Conservation (phyloP, 352 stramenopile species). For the Aphanomyces stellatus region DNA sequence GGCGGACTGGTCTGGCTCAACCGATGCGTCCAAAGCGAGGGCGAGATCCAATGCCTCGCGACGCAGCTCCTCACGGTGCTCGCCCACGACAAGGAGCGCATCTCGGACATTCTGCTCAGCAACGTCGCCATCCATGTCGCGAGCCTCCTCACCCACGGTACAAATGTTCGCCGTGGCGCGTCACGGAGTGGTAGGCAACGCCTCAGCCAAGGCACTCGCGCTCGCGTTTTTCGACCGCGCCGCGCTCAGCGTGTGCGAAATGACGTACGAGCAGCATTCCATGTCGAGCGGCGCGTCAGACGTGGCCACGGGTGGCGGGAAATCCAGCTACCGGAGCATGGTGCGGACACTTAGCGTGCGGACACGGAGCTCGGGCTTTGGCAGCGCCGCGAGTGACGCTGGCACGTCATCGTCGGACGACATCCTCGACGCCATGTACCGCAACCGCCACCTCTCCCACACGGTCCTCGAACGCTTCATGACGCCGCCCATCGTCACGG, state of each 20-base stretch:
- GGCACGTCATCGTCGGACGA: neutral
- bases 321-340: neutral
- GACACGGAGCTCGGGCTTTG: neutral
- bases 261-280: neutral
- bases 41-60: constrained; percentile 38
- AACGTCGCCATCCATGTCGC: constrained; percentile 5
- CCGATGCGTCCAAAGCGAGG: constrained; percentile 26
- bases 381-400: too few species aligned
- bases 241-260: neutral
- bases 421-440: neutral
- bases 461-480: neutral
- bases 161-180: too few species aligned
- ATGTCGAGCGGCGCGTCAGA: neutral
- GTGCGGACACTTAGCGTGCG: neutral
- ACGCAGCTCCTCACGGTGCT: constrained; percentile 32
- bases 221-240: neutral
- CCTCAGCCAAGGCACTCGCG: neutral
- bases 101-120: constrained; percentile 39
- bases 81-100: constrained; percentile 30
- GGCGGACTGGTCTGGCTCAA: constrained; percentile 42
- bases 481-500: neutral
- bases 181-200: too few species aligned
- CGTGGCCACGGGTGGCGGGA: too few species aligned
- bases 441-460: neutral
- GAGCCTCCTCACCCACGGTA: neutral